Evolutionary conservation across 495 filamentous ascomycete genomes (phyloP).

Genomic region (Aspergillus biplanus): DNA sequence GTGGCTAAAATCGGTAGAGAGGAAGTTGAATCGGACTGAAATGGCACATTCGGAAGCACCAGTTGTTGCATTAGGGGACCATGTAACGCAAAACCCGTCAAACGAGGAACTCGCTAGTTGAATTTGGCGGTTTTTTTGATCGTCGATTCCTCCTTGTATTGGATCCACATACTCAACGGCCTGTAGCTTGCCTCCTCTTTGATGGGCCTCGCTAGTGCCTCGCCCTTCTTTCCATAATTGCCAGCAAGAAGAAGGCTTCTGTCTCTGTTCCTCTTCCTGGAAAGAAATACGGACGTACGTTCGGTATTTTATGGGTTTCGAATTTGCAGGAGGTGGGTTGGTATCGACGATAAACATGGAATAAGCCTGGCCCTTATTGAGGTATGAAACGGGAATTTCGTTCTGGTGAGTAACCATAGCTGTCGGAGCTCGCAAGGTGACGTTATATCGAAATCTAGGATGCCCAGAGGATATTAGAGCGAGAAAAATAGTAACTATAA

Average conservation of each 20-base stretch:
- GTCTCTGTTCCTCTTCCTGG: slow-evolving; percentile 86
- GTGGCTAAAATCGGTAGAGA: slow-evolving; percentile 97
- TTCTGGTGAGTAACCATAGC: slow-evolving; percentile 90
- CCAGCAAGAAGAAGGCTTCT: slow-evolving; percentile 83
- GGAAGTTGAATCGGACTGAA: slow-evolving; percentile 95
- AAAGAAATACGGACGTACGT: slow-evolving; percentile 91
- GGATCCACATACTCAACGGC: slow-evolving; percentile 93
- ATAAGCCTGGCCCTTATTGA: slow-evolving; percentile 96
- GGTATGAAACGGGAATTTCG: slow-evolving; percentile 92
- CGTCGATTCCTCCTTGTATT: slow-evolving; percentile 66
- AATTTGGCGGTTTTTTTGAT: slow-evolving; percentile 71
- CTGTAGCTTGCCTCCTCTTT: slow-evolving; percentile 82
- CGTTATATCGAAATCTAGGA: slow-evolving; percentile 85
- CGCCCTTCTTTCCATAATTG: slow-evolving; percentile 94
- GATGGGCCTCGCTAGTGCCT: slow-evolving; percentile 85
- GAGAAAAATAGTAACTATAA: too few species aligned
- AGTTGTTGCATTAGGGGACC: slow-evolving; percentile 68
- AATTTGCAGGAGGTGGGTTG: slow-evolving; percentile 49
- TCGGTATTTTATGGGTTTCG: slow-evolving; percentile 64
- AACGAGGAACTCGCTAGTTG: slow-evolving; percentile 84
- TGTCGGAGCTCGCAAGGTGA: slow-evolving; percentile 88
- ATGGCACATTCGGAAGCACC: slow-evolving; percentile 73
- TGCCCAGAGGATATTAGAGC: slow-evolving; percentile 22
- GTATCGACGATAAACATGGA: slow-evolving; percentile 74
- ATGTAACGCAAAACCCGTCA: slow-evolving; percentile 88